Conservation (phyloP, 306 rosid species). For the Cicer arietinum region DNA sequence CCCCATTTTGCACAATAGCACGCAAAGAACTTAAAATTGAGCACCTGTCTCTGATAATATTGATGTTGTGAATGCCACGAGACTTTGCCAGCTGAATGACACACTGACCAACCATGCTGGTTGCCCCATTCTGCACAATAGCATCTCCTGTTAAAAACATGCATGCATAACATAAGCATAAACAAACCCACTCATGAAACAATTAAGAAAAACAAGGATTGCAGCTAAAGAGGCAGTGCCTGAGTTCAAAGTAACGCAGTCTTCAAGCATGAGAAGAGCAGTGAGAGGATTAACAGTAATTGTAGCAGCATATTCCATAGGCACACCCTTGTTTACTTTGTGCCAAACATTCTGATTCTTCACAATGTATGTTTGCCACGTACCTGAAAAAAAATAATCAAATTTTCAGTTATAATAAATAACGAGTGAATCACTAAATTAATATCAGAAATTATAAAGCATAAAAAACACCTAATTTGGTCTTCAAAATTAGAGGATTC, state of each 20-base stretch:
- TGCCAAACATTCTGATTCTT: slow-evolving; percentile 80
- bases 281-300: slow-evolving; percentile 88
- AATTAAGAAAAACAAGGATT: not conserved
- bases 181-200: not conserved
- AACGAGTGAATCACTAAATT: not conserved
- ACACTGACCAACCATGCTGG: slow-evolving; percentile 97
- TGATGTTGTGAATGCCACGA: slow-evolving; percentile 75
- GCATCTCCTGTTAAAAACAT: slow-evolving; percentile 65
- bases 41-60: slow-evolving; percentile 88
- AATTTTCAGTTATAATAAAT: not conserved
- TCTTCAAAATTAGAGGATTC: not conserved
- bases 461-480: not conserved
- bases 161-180: not conserved
- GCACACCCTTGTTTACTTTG: slow-evolving; percentile 72
- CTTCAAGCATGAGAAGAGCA: slow-evolving; percentile 89
- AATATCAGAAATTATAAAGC: not conserved
- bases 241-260: slow-evolving; percentile 65
- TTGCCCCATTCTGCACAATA: slow-evolving; percentile 96
- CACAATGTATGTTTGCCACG: slow-evolving; percentile 91
- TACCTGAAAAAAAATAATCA: slow-evolving; percentile 56
- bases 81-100: slow-evolving; percentile 83
- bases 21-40: slow-evolving; percentile 36
- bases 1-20: slow-evolving; percentile 85
- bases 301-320: slow-evolving; percentile 88
- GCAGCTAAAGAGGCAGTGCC: slow-evolving; percentile 49